Evolutionary conservation across 2,329 filamentous ascomycete genomes (phyloP).

Genomic region (Epichloe scottii): DNA sequence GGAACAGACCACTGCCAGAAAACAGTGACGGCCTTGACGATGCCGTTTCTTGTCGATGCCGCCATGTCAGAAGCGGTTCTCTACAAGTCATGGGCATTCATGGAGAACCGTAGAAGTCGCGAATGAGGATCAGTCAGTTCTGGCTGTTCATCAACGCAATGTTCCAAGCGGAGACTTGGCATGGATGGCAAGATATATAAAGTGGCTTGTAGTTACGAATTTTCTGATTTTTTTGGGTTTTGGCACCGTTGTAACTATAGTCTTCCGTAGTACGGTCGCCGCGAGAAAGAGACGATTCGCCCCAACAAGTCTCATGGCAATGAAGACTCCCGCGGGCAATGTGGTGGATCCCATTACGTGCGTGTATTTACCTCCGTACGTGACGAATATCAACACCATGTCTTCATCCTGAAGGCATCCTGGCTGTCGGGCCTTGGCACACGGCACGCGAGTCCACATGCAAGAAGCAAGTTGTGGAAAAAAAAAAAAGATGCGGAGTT

Average conservation of each 20-base stretch:
- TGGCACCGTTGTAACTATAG: too few species aligned
- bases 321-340: background rate
- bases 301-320: background rate
- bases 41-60: background rate
- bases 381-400: background rate
- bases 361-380: background rate
- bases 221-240: too few species aligned
- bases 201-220: too few species aligned
- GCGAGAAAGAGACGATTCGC: background rate
- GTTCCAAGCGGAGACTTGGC: background rate
- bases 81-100: too few species aligned
- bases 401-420: background rate
- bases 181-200: background rate
- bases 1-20: constrained; percentile 12
- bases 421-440: background rate
- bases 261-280: too few species aligned
- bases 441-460: background rate
- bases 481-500: too few species aligned
- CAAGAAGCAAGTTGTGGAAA: background rate
- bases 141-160: background rate
- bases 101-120: too few species aligned
- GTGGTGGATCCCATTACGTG: background rate
- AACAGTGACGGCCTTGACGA: background rate
- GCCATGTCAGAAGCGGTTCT: background rate
- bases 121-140: too few species aligned